Evolutionary conservation across 441 rosid species (phyloP).

Genomic region (Erodium trifolium): DNA sequence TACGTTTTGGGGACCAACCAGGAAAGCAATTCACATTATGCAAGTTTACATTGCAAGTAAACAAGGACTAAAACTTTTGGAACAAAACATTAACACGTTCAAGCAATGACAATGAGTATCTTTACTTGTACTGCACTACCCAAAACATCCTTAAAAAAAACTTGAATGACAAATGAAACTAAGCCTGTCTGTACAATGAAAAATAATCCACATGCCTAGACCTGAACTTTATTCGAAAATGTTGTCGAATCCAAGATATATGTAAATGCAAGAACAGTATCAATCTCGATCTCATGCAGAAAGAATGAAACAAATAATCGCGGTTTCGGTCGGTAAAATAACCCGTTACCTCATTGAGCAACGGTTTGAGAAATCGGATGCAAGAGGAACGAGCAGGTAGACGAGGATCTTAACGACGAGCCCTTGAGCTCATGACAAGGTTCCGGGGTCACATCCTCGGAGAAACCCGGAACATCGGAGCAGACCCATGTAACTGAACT

Average conservation of each 20-base stretch:
- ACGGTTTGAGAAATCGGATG: background rate
- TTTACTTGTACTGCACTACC: background rate
- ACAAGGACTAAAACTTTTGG: background rate
- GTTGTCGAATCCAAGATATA: conserved; percentile 2
- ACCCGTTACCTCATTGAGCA: background rate
- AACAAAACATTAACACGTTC: background rate
- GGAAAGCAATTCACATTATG: background rate
- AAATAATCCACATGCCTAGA: background rate
- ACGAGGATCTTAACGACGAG: background rate
- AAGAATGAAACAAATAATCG: background rate
- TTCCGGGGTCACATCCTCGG: conserved; percentile 28
- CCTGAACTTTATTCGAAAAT: background rate
- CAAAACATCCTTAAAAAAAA: background rate
- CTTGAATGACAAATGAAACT: conserved; percentile 1
- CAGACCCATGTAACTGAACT: conserved; percentile 28
- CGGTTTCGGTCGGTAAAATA: background rate
- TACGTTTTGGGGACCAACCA: background rate
- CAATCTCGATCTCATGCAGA: background rate
- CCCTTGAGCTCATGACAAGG: conserved; percentile 34
- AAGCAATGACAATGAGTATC: conserved; percentile 3
- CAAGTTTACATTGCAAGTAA: background rate
- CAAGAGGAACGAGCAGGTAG: background rate
- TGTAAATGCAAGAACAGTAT: background rate
- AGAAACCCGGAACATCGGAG: conserved; percentile 27
- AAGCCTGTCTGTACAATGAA: background rate